Evolutionary conservation across 257 asterid species (phyloP), one percentile per base, ranked within the genome.

Genomic region (Eucommia ulmoides): DNA sequence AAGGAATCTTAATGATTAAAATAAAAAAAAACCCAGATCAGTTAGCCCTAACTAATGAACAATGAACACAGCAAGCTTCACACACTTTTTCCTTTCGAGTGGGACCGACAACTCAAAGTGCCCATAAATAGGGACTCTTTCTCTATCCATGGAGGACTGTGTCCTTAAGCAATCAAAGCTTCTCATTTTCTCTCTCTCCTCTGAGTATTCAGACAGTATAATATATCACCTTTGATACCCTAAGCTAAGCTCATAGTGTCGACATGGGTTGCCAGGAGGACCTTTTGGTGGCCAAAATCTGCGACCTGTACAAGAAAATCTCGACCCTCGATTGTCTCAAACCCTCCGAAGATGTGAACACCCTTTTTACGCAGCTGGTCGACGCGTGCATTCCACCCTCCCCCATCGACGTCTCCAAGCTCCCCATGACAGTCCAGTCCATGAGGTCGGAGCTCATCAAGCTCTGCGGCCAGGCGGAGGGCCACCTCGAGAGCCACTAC

Each of bases 221-320:
- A n/a, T n/a, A n/a, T n/a, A n/a, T n/a, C n/a, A n/a, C n/a, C n/a
- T n/a, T n/a, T n/a, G n/a, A n/a, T n/a, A n/a, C n/a, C n/a, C n/a
- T n/a, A n/a, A n/a, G n/a, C n/a, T n/a, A n/a, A n/a, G n/a, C 50
- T 50, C 65, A 59, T 41, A 55, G 71, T 67, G 74, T 71, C 72
- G 55, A 68, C 67, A 86, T 86, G 96, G 91, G 76, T 65, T 87
- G 96, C 84, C 84, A 76, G 2, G 71, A 20, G 35, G 91, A 83
- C 41, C 92, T 88, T 0, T 51, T 88, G 45, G 88, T 88, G 2
- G 73, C 69, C 42, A 77, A 65, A 53, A 56, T 88, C 8, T 58
- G 64, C 53, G 71, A 79, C 3, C 64, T 88, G 14, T 84, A 79
- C 60, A 63, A 60, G 5, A 58, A 72, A 19, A 88, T 88, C 69